These are phyloP conservation scores for Suhomyces bribrorum DNA, from an alignment of 1,139 yeast species.

Conservation along the genomic window DNA sequence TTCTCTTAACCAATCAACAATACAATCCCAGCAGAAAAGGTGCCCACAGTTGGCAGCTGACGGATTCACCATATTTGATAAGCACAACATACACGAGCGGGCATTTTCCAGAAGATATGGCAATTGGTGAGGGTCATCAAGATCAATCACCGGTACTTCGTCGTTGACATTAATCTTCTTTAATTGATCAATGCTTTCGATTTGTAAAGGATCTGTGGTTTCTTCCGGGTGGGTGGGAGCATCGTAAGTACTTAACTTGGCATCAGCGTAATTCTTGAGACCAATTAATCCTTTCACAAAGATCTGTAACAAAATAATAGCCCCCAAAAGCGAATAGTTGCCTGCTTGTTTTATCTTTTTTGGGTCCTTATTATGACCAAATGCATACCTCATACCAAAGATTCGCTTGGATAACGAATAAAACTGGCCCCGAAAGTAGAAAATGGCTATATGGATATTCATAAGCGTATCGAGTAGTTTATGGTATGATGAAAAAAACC, in stretches of 20 bases:
- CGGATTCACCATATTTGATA: slow-evolving; percentile 79
- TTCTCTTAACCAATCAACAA: slow-evolving; percentile 86
- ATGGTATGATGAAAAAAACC: slow-evolving; percentile 38
- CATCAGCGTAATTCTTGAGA: slow-evolving; percentile 32
- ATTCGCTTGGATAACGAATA: slow-evolving; percentile 76
- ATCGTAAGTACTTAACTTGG: slow-evolving; percentile 10
- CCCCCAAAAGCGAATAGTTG: slow-evolving; percentile 79
- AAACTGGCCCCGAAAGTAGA: slow-evolving; percentile 79
- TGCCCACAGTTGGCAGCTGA: slow-evolving; percentile 92
- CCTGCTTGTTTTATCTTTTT: slow-evolving; percentile 46
- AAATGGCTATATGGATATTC: slow-evolving; percentile 75
- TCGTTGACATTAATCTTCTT: slow-evolving; percentile 7
- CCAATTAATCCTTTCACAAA: slow-evolving; percentile 45
- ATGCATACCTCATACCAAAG: slow-evolving; percentile 76
- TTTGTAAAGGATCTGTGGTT: neutral
- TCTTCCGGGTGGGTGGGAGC: slow-evolving; percentile 9
- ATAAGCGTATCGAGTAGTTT: slow-evolving; percentile 51
- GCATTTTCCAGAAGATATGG: slow-evolving; percentile 73
- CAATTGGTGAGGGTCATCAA: slow-evolving; percentile 56
- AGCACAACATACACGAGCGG: slow-evolving; percentile 80
- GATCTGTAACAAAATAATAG: slow-evolving; percentile 63
- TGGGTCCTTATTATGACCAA: slow-evolving; percentile 60
- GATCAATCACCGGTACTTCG: slow-evolving; percentile 34
- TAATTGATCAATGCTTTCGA: slow-evolving; percentile 15
- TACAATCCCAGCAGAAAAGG: slow-evolving; percentile 89